Percentiles rank a stretch among this genome's conserved stretches.
phyloP scores from a whole-genome alignment of 371 early-diverging fungal genomes.

The Mucor lusitanicus region DNA sequence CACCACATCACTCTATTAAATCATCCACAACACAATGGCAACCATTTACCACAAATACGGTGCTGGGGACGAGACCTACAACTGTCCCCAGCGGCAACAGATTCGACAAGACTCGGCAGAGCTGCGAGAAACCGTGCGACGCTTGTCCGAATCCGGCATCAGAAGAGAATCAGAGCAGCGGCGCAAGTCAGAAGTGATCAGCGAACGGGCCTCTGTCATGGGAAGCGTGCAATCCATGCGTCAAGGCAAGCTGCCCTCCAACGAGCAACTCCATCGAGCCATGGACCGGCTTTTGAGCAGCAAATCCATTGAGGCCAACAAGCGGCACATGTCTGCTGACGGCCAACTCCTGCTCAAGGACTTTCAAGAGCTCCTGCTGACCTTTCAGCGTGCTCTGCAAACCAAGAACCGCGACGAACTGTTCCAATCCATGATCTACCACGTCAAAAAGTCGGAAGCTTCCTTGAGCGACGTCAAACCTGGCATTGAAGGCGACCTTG shows the following conservation, averaged over 20 bases:
- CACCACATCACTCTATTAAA: not conserved
- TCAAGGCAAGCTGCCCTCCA: conserved; percentile 64
- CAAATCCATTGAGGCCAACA: conserved; percentile 23
- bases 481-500: not conserved
- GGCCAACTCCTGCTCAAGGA: conserved; percentile 47
- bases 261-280: conserved; percentile 38
- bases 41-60: conserved; percentile 6
- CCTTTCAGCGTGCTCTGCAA: conserved; percentile 42
- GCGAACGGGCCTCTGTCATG: not conserved
- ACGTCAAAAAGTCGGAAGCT: conserved; percentile 4
- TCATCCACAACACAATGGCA: not conserved
- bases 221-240: conserved; percentile 37
- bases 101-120: not conserved
- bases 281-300: conserved; percentile 7
- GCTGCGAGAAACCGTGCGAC: not conserved
- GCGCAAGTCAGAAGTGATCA: not conserved
- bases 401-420: conserved; percentile 60
- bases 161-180: not conserved
- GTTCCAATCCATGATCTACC: conserved; percentile 61
- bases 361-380: conserved; percentile 41
- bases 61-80: not conserved
- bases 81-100: conserved; percentile 3
- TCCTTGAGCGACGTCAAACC: not conserved
- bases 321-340: conserved; percentile 37
- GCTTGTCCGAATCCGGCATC: conserved; percentile 4